Evolutionary conservation across 2,329 filamentous ascomycete species (phyloP), one percentile per base, ranked within the genome.

Genomic region (Microdochium trichocladiopsis): DNA sequence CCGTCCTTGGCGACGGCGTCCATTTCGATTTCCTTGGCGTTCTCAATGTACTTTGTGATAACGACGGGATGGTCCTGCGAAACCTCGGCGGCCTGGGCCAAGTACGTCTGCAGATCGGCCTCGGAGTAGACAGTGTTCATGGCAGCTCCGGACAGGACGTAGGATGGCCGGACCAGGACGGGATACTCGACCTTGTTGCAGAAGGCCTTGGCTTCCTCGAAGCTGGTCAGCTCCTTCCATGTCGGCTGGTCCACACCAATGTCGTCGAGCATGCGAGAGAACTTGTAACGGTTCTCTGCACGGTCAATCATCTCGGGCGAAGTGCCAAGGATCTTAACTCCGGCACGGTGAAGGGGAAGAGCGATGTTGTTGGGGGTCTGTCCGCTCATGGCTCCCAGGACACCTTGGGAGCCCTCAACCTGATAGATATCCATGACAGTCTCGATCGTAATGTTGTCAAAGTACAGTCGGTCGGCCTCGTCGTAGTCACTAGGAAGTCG

Each of bases 91-190:
- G 94, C 94, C 72, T 97, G 93, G 58, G 88, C 83, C 47, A 99
- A 78, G 70, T 95, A 97, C 63, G 79, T 86, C 62, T 90, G 88
- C 53, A 99, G 76, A 67, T 97, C 94, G 66, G 93, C 88, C 74
- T 95, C 86, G 0, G 93, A 96, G 75, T 97, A 97, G 33, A 97
- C 94, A 0, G 94, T 97, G 77, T 97, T 99, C 94, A 99, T 99
- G 18, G 94, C 94, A 48, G 94, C 94, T 59, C 94, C 94, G 2
- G 94, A 97, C 5, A 99, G 80, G 47, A 99, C 94, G 64, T 99
- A 99, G 0, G 94, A 97, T 2, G 94, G 94, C 49, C 94, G 86
- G 47, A 99, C 94, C 51, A 99, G 78, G 50, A 97, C 94, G 2
- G 94, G 94, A 69, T 97, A 99, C 11, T 84, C 84, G 50, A 97